Conservation (phyloP, 1,284 basidiomycete species). For the Abortiporus biennis region DNA sequence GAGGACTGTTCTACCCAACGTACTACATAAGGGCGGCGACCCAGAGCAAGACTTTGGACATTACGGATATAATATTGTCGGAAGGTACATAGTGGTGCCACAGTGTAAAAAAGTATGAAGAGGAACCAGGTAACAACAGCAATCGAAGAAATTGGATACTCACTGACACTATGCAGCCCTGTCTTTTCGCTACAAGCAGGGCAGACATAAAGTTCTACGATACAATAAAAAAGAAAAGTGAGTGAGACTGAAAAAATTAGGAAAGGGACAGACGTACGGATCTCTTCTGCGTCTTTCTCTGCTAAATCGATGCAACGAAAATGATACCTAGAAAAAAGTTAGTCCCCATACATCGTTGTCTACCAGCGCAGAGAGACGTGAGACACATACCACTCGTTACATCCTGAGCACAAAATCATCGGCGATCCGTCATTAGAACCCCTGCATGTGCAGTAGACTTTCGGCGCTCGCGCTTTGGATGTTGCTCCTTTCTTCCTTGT, state of each 20-base stretch:
- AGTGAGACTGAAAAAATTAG: no score
- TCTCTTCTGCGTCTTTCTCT: slow-evolving; percentile 63
- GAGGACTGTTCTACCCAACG: background rate
- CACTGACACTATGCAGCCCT: slow-evolving; percentile 68
- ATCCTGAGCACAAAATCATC: slow-evolving; percentile 73
- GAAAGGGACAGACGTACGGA: no score
- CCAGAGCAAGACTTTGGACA: slow-evolving; percentile 5
- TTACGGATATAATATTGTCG: slow-evolving; percentile 19
- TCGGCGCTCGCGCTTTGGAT: slow-evolving; percentile 13
- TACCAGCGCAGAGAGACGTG: background rate
- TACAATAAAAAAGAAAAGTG: slow-evolving; percentile 2
- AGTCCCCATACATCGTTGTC: slow-evolving; percentile 4
- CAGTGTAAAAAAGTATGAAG: slow-evolving; percentile 28
- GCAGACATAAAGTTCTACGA: slow-evolving; percentile 64
- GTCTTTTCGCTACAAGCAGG: slow-evolving; percentile 58
- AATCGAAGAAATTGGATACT: slow-evolving; percentile 41
- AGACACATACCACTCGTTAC: slow-evolving; percentile 63
- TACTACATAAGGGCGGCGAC: background rate
- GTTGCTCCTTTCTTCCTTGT: slow-evolving; percentile 12
- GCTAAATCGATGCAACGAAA: slow-evolving; percentile 60
- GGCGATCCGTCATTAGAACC: slow-evolving; percentile 70
- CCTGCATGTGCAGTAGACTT: slow-evolving; percentile 52
- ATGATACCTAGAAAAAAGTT: slow-evolving; percentile 55
- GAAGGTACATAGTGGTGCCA: slow-evolving; percentile 24
- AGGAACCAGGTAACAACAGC: slow-evolving; percentile 22